These are phyloP conservation scores for Micractinium sp. DNA, from an alignment of 139 green algal species.

Conservation along the genomic window DNA sequence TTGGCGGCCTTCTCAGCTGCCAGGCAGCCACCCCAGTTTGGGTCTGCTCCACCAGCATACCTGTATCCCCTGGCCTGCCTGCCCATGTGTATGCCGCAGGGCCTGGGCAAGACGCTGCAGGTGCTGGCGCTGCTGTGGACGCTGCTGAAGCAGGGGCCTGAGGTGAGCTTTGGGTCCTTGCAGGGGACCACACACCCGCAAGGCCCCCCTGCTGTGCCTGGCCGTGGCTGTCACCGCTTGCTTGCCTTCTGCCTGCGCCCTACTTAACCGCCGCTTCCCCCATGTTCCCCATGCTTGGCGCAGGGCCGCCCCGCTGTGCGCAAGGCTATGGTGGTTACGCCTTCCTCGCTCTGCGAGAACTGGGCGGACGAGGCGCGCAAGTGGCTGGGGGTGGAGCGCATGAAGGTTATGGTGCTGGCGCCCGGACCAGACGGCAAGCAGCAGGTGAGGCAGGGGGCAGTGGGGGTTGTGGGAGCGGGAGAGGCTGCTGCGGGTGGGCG, in stretches of 20 bases:
- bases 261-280: neutral
- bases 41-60: no score
- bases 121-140: constrained; percentile 83
- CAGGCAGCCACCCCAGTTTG: no score
- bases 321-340: constrained; percentile 78
- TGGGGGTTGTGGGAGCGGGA: no score
- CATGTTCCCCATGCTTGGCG: neutral
- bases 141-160: constrained; percentile 75
- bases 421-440: constrained; percentile 46
- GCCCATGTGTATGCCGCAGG: neutral
- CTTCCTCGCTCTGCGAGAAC: constrained; percentile 62
- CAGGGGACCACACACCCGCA: no score
- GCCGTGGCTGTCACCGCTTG: neutral
- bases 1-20: no score
- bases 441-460: constrained; percentile 36
- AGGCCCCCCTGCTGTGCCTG: no score
- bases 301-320: constrained; percentile 41
- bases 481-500: neutral
- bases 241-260: neutral
- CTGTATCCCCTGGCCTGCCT: neutral
- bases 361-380: constrained; percentile 83
- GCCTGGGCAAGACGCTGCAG: constrained; percentile 73
- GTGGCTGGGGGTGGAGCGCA: constrained; percentile 83
- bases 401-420: constrained; percentile 58
- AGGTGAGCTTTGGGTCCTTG: no score